Base-by-base conservation (phyloP, 257 asterid genomes). In the Linderniella brevidens region DNA sequence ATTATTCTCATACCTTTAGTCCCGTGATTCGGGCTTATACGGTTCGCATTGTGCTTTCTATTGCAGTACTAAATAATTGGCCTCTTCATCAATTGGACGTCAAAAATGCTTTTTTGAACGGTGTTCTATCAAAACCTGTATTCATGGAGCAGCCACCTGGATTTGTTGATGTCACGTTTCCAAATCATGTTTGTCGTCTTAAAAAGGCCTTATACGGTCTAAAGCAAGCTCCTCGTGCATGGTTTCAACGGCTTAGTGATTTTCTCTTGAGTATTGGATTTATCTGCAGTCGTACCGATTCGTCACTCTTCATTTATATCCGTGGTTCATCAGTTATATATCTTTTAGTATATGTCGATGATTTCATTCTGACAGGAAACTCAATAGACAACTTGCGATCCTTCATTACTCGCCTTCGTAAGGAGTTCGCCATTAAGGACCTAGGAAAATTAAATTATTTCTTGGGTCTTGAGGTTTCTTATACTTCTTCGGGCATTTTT, bases 121-220 rank as follows among this genome's bases (percentile, higher is more conserved):
- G 52, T 19, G 4, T 9, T 11, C 37, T 20, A 16, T 11, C 35
- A 9, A 17, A 47, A 15, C 5, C 5, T 18, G 52, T 19, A 4
- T 19, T 18, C 10, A 47, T 47, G 52, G 8, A 13, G 35, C 52
- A 47, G 29, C 13, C 52, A 18, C 0, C 3, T 0, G 35, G 52
- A 13, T 18, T 9, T 0, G 14, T 47, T 13, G 50, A 46, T 18
- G 35, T 29, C 32, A 11, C 1, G 20, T 17, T 16, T 18, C 50
- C 50, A 14, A 9, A 17, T 18, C 50, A 46, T 32, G 50, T 46
- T 8, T 53, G 39, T 17, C 38, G 39, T 7, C 20, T 53, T 8
- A 41, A 29, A n/a, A 19, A 39, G 14, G 20, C 58, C 12, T 15
- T 53, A 4, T 53, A 41, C 15, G 58, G 58, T 7, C 58, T 41